Conservation (phyloP, 192 early-diverging fungal species). For the Backusella sp. region DNA sequence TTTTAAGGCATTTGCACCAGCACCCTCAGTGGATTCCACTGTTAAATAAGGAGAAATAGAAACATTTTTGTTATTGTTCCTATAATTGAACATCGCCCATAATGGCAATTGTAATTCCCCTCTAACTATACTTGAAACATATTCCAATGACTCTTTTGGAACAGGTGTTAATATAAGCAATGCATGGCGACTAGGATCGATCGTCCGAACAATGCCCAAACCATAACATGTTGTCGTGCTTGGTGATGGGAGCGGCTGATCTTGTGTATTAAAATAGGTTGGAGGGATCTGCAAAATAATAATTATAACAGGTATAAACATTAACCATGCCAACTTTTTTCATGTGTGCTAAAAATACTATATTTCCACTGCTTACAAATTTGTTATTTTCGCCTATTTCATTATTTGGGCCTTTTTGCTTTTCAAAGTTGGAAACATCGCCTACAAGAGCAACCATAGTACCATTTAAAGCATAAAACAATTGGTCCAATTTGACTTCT, state of each 20-base stretch:
- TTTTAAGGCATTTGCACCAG: slow-evolving; percentile 26
- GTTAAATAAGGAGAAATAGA: slow-evolving; percentile 46
- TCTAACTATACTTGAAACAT: slow-evolving; percentile 47
- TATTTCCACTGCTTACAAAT: neutral
- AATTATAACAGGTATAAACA: neutral
- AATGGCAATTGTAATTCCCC: slow-evolving; percentile 55
- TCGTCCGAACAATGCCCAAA: slow-evolving; percentile 64
- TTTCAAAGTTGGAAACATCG: slow-evolving; percentile 27
- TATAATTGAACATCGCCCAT: slow-evolving; percentile 43
- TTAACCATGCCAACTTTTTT: neutral
- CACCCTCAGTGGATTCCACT: slow-evolving; percentile 34
- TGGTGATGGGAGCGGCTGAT: slow-evolving; percentile 45
- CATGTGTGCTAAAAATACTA: neutral
- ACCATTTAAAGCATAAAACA: slow-evolving; percentile 83
- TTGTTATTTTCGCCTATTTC: neutral
- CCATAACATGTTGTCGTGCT: slow-evolving; percentile 56
- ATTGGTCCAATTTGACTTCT: slow-evolving; percentile 77
- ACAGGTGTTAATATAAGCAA: slow-evolving; percentile 61
- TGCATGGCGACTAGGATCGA: slow-evolving; percentile 52
- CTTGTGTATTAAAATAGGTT: slow-evolving; percentile 41
- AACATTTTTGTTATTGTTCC: slow-evolving; percentile 15
- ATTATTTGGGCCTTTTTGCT: neutral
- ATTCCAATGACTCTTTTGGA: slow-evolving; percentile 13
- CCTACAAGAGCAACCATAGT: slow-evolving; percentile 76
- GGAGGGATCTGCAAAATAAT: slow-evolving; percentile 24